Base-by-base conservation (phyloP, 345 rosid species). In the Eucalyptus sideroxylon region DNA sequence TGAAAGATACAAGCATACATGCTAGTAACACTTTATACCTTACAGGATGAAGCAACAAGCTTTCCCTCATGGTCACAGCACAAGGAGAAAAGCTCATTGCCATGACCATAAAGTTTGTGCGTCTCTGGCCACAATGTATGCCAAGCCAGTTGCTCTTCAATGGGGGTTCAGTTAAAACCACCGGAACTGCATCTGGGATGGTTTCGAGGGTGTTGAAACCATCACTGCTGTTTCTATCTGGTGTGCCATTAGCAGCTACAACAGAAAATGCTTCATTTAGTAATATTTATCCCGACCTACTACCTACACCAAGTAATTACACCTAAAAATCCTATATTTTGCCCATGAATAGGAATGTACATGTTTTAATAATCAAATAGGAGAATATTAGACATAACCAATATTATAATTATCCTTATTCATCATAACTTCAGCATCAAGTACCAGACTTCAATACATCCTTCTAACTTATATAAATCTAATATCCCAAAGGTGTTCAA, bases 91-190 rank as follows among this genome's bases (percentile, higher is more conserved):
- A 98, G 92, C 93, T 97, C 99, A 91, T 98, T 98, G 86, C 99
- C 99, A 93, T 98, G 99, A 91, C 98, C 98, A 51, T 95, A 97
- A 81, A 98, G 98, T 92, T 97, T 98, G 91, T 97, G 98, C 10
- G 99, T 95, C 91, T 97, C 99, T 0, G 99, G 99, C 99, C 99
- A 97, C 50, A 98, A 87, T 6, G 99, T 97, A 90, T 97, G 94
- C 94, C 95, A 96, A 69, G 98, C 95, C 90, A 98, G 95, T 91
- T 98, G 98, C 87, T 97, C 99, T 94, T 97, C 99, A 23, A 96
- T 92, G 40, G 98, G 90, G 98, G 97, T 90, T 98, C 95, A 11
- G 96, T 94, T 88, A 98, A 94, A 88, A 94, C 96, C 86, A 92
- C 95, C 37, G 99, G 99, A 94, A 96, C 95, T 14, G 99, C 98